Conservation (phyloP, 495 filamentous ascomycete species). For the Haplographium delicatum region DNA sequence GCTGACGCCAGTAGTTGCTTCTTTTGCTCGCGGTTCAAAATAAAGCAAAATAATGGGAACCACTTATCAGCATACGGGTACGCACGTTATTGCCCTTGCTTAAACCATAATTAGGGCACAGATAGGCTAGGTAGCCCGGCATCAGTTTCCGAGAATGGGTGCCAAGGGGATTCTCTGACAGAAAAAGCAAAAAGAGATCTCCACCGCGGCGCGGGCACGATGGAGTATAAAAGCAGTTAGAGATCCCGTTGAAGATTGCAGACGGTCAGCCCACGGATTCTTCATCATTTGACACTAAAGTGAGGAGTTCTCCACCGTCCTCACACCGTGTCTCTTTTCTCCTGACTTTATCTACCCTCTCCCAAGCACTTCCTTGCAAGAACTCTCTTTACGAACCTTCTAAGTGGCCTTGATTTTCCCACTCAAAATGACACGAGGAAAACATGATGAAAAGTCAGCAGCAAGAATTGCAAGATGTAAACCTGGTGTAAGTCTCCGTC, state of each 20-base stretch:
- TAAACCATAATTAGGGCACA: background rate
- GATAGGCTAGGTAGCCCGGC: slow-evolving; percentile 10
- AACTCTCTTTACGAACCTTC: too few relatives aligned
- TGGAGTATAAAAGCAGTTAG: slow-evolving; percentile 15
- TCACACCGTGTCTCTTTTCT: background rate
- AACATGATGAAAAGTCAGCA: slow-evolving; percentile 41
- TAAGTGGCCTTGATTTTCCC: too few relatives aligned
- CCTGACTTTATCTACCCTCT: background rate
- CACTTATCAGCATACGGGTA: slow-evolving; percentile 14
- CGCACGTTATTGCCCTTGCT: slow-evolving; percentile 6
- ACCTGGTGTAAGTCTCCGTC: slow-evolving; percentile 27
- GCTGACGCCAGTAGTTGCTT: slow-evolving; percentile 7
- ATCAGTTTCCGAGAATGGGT: background rate
- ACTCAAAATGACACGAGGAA: slow-evolving; percentile 32
- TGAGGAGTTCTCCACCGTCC: background rate
- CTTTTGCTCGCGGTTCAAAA: background rate
- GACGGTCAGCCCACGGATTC: too few relatives aligned
- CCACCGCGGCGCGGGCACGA: slow-evolving; percentile 11
- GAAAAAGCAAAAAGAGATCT: slow-evolving; percentile 23
- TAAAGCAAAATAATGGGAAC: slow-evolving; percentile 9
- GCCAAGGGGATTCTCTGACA: slow-evolving; percentile 1
- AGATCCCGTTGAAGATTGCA: slow-evolving; percentile 11
- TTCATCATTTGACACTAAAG: too few relatives aligned
- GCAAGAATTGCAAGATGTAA: slow-evolving; percentile 38
- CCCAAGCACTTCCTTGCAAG: too few relatives aligned